Percentiles rank a stretch among this genome's conserved stretches.
Conservation (phyloP, 164 flowering plant species). For the Liriodendron chinense region DNA sequence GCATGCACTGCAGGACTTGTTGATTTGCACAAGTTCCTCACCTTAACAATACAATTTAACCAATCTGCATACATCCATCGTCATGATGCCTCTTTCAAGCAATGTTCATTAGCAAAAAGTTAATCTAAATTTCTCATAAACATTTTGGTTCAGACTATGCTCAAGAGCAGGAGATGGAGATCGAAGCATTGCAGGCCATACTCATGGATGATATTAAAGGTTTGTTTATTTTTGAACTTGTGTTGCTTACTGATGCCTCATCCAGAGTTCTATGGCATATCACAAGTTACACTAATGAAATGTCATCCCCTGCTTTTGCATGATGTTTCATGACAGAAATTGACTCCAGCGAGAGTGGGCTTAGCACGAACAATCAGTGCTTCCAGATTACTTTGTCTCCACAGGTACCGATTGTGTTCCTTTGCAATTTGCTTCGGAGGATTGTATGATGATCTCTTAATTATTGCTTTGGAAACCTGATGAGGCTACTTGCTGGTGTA, state of each 20-base stretch:
- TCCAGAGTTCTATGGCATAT: not conserved
- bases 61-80: not conserved
- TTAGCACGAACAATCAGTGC: constrained; percentile 67
- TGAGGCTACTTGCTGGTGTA: not conserved
- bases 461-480: not conserved
- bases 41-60: not conserved
- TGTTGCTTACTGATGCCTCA: not conserved
- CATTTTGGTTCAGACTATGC: constrained; percentile 46
- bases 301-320: not conserved
- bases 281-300: not conserved
- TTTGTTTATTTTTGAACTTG: constrained; percentile 16
- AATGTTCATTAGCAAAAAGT: not conserved
- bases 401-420: constrained; percentile 38
- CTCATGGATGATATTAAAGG: constrained; percentile 95
- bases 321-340: constrained; percentile 55
- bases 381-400: constrained; percentile 75
- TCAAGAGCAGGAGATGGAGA: constrained; percentile 98
- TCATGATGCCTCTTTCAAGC: not conserved
- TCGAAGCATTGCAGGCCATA: constrained; percentile 93
- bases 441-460: not conserved
- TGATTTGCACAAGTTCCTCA: not conserved
- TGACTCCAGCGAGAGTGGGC: constrained; percentile 77
- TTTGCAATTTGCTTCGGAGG: not conserved
- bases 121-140: not conserved
- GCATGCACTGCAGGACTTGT: not conserved